A percentile compares a stretch with the other conserved stretches of the same genome.
phyloP scores from a whole-genome alignment of 2,329 filamentous ascomycete genomes.

The Colletotrichum truncatum region DNA sequence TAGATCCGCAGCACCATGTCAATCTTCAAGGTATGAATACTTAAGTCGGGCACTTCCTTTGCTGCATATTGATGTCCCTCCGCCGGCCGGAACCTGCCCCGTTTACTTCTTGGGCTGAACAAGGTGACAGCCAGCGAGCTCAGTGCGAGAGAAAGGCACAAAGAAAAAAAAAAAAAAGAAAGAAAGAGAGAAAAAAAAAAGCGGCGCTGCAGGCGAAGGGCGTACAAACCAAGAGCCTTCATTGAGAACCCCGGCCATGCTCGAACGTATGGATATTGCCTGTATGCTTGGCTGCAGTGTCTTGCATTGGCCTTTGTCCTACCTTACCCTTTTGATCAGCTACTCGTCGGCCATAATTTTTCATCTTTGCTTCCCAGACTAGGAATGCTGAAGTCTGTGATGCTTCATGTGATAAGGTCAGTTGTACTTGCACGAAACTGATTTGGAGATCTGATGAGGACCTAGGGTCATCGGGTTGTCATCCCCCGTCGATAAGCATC shows the following conservation, averaged over 20 bases:
- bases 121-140: slow-evolving; percentile 1
- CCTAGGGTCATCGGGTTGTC: slow-evolving; percentile 1
- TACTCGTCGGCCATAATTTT: slow-evolving; percentile 4
- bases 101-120: neutral
- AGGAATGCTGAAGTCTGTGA: slow-evolving; percentile 10
- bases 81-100: slow-evolving; percentile 5
- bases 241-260: neutral
- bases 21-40: neutral
- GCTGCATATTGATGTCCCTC: neutral
- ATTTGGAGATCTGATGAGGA: neutral
- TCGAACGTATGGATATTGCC: slow-evolving; percentile 11
- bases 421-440: neutral
- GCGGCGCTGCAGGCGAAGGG: neutral
- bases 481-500: neutral
- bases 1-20: slow-evolving; percentile 38
- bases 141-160: slow-evolving; percentile 18
- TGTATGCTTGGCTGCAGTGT: slow-evolving; percentile 31
- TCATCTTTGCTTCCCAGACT: neutral
- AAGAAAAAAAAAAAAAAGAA: too few relatives aligned
- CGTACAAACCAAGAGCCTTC: neutral
- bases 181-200: too few relatives aligned
- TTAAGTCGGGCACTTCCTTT: neutral
- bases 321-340: slow-evolving; percentile 30
- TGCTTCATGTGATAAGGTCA: slow-evolving; percentile 1
- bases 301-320: slow-evolving; percentile 22